phyloP scores from a whole-genome alignment of 306 rosid species.

The Psophocarpus tetragonolobus region DNA sequence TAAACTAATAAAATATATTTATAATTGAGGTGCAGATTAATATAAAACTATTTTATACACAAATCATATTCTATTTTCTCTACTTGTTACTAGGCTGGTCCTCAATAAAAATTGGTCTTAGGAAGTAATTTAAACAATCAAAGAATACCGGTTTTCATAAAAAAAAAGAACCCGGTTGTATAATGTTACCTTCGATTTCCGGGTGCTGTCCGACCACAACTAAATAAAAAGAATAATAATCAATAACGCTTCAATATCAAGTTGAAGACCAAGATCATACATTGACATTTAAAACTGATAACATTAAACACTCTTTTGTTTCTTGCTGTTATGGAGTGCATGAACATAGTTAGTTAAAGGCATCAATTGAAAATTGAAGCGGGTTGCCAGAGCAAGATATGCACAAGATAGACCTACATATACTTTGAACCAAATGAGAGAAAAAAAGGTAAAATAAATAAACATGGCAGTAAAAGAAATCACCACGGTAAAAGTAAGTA shows the following conservation, averaged over 20 bases:
- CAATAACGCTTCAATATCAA: conserved; percentile 31
- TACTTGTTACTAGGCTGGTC: not conserved
- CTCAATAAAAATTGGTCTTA: not conserved
- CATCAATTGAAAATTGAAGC: conserved; percentile 51
- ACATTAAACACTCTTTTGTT: conserved; percentile 37
- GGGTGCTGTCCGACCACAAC: not conserved
- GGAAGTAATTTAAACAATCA: not conserved
- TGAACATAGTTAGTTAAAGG: conserved; percentile 53
- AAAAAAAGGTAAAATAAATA: conserved; percentile 61
- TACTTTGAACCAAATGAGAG: conserved; percentile 70
- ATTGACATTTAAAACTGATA: conserved; percentile 19
- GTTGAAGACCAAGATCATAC: conserved; percentile 32
- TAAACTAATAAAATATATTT: too few relatives aligned
- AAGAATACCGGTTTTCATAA: conserved; percentile 21
- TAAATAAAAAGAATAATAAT: not conserved
- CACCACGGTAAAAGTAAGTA: conserved; percentile 47
- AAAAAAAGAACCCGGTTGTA: conserved; percentile 1
- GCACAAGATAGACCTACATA: conserved; percentile 75
- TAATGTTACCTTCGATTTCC: not conserved
- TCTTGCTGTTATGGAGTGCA: conserved; percentile 50
- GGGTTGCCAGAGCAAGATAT: conserved; percentile 75
- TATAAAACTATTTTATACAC: too few relatives aligned
- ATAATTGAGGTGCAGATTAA: too few relatives aligned
- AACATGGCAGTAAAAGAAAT: conserved; percentile 57
- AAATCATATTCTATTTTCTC: too few relatives aligned